Conservation (phyloP, 163 green algal genomes). For the Chlamydomonas reinhardtii region DNA sequence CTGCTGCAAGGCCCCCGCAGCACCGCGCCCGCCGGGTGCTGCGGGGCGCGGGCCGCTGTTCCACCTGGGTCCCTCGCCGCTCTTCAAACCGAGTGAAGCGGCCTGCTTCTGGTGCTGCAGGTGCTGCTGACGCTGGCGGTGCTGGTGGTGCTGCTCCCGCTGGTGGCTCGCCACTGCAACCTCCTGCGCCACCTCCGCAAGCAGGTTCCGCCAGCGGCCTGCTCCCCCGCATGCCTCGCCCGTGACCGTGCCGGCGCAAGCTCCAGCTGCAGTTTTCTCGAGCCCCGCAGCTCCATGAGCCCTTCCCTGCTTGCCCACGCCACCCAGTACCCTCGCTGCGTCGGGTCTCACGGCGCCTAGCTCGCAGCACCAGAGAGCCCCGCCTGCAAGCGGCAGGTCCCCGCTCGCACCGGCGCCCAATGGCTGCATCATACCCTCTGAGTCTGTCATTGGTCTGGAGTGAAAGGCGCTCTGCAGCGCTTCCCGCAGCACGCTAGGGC, state of each 20-base stretch:
- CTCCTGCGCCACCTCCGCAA: background rate
- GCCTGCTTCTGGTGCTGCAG: background rate
- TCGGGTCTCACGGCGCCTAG: background rate
- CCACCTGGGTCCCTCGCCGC: background rate
- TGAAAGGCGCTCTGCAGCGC: constrained; percentile 1
- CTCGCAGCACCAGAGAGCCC: constrained; percentile 27
- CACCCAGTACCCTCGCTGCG: background rate
- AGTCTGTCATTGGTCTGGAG: background rate
- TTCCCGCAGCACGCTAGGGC: constrained; percentile 11
- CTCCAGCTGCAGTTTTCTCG: too few relatives aligned
- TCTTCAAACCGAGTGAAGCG: too few relatives aligned
- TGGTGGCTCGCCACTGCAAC: background rate
- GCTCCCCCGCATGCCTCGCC: background rate
- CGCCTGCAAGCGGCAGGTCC: background rate
- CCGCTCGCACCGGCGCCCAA: too few relatives aligned
- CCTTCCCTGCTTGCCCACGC: background rate
- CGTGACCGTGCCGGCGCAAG: too few relatives aligned
- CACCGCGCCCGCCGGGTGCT: background rate
- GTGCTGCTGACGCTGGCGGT: background rate
- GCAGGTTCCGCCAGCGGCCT: background rate
- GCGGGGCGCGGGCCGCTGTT: too few relatives aligned
- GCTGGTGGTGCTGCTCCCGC: too few relatives aligned
- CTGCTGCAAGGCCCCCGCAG: too few relatives aligned
- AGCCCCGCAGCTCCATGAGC: background rate
- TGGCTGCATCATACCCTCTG: too few relatives aligned